phyloP scores from a whole-genome alignment of 768 basidiomycete genomes.

The Calocera cornea region DNA sequence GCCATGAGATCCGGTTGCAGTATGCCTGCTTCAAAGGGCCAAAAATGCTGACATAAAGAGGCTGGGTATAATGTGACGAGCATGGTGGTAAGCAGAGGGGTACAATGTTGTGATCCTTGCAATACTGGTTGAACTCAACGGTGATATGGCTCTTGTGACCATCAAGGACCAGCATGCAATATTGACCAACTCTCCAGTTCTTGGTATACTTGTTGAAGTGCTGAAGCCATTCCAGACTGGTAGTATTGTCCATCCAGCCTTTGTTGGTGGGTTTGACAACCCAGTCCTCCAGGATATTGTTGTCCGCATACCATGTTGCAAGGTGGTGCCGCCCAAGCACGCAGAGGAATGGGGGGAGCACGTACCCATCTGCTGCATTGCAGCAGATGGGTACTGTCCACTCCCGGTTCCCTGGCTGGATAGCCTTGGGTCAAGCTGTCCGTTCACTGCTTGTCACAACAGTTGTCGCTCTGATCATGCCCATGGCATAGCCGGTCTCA shows the following conservation, averaged over 20 bases:
- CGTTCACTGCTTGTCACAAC: no score
- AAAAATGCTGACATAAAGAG: conserved; percentile 29
- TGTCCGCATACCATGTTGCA: no score
- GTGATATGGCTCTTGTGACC: conserved; percentile 30
- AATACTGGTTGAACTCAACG: conserved; percentile 23
- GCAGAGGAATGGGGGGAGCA: no score
- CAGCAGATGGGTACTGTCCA: no score
- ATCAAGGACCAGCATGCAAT: conserved; percentile 27
- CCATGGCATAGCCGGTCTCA: no score
- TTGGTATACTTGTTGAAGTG: conserved; percentile 24
- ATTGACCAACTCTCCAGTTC: conserved; percentile 11
- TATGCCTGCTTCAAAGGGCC: conserved; percentile 20
- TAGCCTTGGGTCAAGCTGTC: no score
- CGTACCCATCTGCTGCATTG: no score
- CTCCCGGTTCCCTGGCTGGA: no score
- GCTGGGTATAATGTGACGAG: conserved; percentile 26
- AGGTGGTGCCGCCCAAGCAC: no score
- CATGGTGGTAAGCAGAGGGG: conserved; percentile 29
- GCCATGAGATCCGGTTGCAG: no score
- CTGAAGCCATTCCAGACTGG: conserved; percentile 25
- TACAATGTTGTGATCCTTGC: conserved; percentile 21
- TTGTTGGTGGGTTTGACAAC: conserved; percentile 12
- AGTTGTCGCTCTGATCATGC: no score
- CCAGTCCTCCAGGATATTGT: no score
- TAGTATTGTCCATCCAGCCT: conserved; percentile 31